A percentile compares a stretch with the other conserved stretches of the same genome.
These are phyloP conservation scores for Trichophyton equinum DNA, from an alignment of 2,329 filamentous ascomycete species.

Conservation along the genomic window DNA sequence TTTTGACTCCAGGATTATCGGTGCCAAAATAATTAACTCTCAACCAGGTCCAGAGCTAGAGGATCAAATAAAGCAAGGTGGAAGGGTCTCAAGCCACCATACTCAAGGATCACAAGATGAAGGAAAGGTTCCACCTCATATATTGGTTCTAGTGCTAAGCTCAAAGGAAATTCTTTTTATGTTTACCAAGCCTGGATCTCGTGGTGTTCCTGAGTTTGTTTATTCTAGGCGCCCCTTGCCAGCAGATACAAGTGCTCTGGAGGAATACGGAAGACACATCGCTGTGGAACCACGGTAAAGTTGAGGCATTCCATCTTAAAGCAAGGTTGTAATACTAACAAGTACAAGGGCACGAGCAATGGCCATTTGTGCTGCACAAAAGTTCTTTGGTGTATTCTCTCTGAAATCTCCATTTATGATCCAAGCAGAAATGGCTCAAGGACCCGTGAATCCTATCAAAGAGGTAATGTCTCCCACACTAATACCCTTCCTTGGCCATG, in stretches of 20 bases:
- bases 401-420: slow-evolving; percentile 45
- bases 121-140: slow-evolving; percentile 55
- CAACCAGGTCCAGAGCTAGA: slow-evolving; percentile 31
- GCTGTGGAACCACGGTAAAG: slow-evolving; percentile 64
- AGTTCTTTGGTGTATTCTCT: slow-evolving; percentile 59
- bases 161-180: slow-evolving; percentile 64
- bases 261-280: slow-evolving; percentile 52
- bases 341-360: slow-evolving; percentile 40
- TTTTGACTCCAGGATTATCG: slow-evolving; percentile 66
- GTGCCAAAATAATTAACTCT: slow-evolving; percentile 62
- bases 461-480: slow-evolving; percentile 30
- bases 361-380: slow-evolving; percentile 58
- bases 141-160: slow-evolving; percentile 64
- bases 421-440: slow-evolving; percentile 39
- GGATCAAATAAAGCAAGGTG: slow-evolving; percentile 19
- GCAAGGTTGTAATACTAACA: slow-evolving; percentile 4
- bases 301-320: background rate
- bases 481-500: slow-evolving; percentile 5
- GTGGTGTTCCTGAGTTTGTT: slow-evolving; percentile 47
- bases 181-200: slow-evolving; percentile 42
- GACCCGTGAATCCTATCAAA: slow-evolving; percentile 48
- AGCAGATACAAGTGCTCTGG: slow-evolving; percentile 40
- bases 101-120: background rate
- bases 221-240: slow-evolving; percentile 48
- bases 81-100: slow-evolving; percentile 5